Conservation (phyloP, 371 early-diverging fungal genomes). For the Choanephora cucurbitarum region DNA sequence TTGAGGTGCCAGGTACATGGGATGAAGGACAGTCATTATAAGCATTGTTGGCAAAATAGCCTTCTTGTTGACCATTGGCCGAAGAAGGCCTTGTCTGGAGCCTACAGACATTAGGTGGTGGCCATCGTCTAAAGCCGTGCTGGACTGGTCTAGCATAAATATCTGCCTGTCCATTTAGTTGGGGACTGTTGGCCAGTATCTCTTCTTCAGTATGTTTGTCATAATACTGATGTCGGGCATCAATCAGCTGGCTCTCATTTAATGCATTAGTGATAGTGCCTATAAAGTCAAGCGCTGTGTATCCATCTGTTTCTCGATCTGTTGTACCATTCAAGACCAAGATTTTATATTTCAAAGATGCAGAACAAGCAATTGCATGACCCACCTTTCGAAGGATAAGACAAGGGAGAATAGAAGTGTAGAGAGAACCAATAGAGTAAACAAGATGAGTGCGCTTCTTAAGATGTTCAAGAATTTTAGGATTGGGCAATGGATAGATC, state of each 20-base stretch:
- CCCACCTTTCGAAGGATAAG: conserved; percentile 70
- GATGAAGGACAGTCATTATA: background rate
- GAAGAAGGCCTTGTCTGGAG: conserved; percentile 1
- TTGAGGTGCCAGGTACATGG: background rate
- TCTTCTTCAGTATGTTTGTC: conserved; percentile 29
- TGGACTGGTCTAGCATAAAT: conserved; percentile 33
- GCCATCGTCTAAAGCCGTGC: conserved; percentile 36
- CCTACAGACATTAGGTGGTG: conserved; percentile 22
- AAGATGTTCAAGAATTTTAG: conserved; percentile 56
- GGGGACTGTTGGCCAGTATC: conserved; percentile 1
- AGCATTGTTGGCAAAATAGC: conserved; percentile 15
- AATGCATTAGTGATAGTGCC: conserved; percentile 67
- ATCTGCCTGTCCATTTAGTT: conserved; percentile 11
- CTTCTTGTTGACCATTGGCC: conserved; percentile 18
- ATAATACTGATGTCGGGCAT: conserved; percentile 46
- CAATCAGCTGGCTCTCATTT: conserved; percentile 57
- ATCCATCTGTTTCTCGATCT: conserved; percentile 72
- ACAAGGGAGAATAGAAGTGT: conserved; percentile 75
- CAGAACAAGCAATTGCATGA: conserved; percentile 58
- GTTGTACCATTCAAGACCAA: conserved; percentile 69
- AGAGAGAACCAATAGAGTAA: conserved; percentile 74
- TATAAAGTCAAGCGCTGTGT: conserved; percentile 73
- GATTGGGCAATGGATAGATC: conserved; percentile 66
- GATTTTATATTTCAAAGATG: conserved; percentile 58
- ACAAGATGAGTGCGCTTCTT: conserved; percentile 55